Conservation (phyloP, 2,329 filamentous ascomycete species). For the Metarhizium sp. region DNA sequence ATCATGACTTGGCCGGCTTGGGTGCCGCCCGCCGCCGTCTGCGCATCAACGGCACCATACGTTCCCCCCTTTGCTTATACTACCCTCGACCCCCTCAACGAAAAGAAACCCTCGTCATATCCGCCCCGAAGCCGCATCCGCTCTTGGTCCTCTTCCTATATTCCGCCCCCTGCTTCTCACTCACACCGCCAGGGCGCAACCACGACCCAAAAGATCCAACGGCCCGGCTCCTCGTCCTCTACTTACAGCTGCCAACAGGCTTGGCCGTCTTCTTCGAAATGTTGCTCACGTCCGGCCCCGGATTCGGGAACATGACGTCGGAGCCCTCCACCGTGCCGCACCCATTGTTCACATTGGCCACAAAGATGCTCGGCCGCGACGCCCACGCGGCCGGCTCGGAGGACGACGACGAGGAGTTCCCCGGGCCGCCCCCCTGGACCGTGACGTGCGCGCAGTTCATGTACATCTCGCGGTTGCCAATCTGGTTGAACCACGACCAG, state of each 20-base stretch:
- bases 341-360: conserved; percentile 55
- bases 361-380: conserved; percentile 57
- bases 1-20: too few relatives aligned
- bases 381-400: conserved; percentile 28
- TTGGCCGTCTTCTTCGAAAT: conserved; percentile 25
- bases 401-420: too few relatives aligned
- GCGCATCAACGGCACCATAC: too few relatives aligned
- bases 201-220: too few relatives aligned
- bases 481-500: conserved; percentile 71
- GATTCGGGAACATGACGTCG: conserved; percentile 56
- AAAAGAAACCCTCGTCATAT: too few relatives aligned
- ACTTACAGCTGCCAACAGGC: conserved; percentile 23
- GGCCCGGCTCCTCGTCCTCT: neutral
- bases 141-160: too few relatives aligned
- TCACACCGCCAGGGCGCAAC: neutral
- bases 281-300: conserved; percentile 45
- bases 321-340: conserved; percentile 49
- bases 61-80: too few relatives aligned
- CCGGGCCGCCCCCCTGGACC: conserved; percentile 32
- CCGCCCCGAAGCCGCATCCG: too few relatives aligned
- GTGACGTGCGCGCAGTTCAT: conserved; percentile 73
- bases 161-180: neutral
- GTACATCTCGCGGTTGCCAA: conserved; percentile 78
- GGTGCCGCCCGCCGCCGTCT: too few relatives aligned
- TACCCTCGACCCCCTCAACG: too few relatives aligned